Conservation (phyloP, 768 basidiomycete species). For the Lentinula guzmanii region DNA sequence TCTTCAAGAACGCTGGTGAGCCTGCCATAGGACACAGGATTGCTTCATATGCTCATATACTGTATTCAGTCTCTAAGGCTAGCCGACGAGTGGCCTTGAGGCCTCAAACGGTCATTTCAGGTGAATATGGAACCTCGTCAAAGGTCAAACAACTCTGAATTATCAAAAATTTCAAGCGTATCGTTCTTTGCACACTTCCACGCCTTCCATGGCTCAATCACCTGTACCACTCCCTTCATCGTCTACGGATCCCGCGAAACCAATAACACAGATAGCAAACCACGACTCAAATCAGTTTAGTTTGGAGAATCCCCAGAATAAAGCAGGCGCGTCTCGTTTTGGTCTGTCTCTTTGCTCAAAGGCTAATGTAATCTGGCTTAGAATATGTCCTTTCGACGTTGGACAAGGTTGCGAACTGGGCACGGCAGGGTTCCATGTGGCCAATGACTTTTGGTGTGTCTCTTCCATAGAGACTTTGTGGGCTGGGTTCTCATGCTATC, state of each 20-base stretch:
- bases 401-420: conserved; percentile 98
- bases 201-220: conserved; percentile 31
- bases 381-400: conserved; percentile 96
- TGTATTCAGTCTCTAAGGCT: conserved; percentile 26
- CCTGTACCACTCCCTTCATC: conserved; percentile 30
- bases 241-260: conserved; percentile 39
- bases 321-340: conserved; percentile 55
- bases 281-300: conserved; percentile 79
- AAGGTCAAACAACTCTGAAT: conserved; percentile 10
- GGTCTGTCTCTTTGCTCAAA: not conserved
- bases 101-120: conserved; percentile 36
- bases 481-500: conserved; percentile 12
- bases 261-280: conserved; percentile 68
- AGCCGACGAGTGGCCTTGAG: conserved; percentile 39
- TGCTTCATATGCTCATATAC: conserved; percentile 2
- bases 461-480: not conserved
- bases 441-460: conserved; percentile 89
- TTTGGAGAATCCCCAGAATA: conserved; percentile 85
- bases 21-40: not conserved
- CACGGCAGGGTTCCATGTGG: conserved; percentile 97
- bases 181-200: conserved; percentile 55
- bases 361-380: conserved; percentile 20
- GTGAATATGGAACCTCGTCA: conserved; percentile 19
- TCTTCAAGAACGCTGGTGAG: conserved; percentile 29
- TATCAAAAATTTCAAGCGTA: conserved; percentile 25